phyloP scores from a whole-genome alignment of 1,284 basidiomycete genomes.

The Fomitopsis pinicola region DNA sequence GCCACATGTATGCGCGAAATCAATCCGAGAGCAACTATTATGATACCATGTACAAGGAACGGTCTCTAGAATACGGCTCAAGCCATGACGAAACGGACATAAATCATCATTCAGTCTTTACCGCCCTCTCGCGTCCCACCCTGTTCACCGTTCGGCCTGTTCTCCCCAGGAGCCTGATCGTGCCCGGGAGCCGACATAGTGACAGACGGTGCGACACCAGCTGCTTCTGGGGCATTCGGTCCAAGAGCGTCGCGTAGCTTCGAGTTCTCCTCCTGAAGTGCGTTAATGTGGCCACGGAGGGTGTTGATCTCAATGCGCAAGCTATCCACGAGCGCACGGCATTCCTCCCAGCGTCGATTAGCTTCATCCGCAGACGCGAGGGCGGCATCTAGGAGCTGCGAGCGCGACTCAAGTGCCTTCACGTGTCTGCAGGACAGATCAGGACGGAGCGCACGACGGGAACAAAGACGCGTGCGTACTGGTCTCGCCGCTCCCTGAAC shows the following conservation, averaged over 20 bases:
- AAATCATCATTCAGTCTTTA: not conserved
- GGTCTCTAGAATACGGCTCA: not conserved
- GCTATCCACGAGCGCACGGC: slow-evolving; percentile 75
- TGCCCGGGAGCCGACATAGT: not conserved
- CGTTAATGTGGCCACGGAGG: slow-evolving; percentile 34
- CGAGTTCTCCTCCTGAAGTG: slow-evolving; percentile 25
- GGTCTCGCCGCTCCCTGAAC: slow-evolving; percentile 78
- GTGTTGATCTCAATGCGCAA: slow-evolving; percentile 77
- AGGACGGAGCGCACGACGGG: slow-evolving; percentile 5
- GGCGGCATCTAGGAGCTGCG: slow-evolving; percentile 75
- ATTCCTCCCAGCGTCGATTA: slow-evolving; percentile 82
- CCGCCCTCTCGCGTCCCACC: slow-evolving; percentile 2
- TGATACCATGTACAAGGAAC: not conserved
- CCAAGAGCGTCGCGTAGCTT: slow-evolving; percentile 3
- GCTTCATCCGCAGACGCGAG: slow-evolving; percentile 81
- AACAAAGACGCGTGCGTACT: slow-evolving; percentile 46
- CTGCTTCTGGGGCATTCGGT: not conserved
- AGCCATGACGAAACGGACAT: not conserved
- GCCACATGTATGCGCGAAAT: not conserved
- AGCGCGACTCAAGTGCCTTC: slow-evolving; percentile 77
- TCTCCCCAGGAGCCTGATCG: not conserved
- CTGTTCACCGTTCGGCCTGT: slow-evolving; percentile 7
- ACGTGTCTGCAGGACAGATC: slow-evolving; percentile 53
- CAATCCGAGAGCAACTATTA: not conserved
- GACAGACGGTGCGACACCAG: not conserved